A percentile compares a stretch with the other conserved stretches of the same genome.
phyloP scores from a whole-genome alignment of 2,329 filamentous ascomycete genomes.

The Aspergillaceae sp. region DNA sequence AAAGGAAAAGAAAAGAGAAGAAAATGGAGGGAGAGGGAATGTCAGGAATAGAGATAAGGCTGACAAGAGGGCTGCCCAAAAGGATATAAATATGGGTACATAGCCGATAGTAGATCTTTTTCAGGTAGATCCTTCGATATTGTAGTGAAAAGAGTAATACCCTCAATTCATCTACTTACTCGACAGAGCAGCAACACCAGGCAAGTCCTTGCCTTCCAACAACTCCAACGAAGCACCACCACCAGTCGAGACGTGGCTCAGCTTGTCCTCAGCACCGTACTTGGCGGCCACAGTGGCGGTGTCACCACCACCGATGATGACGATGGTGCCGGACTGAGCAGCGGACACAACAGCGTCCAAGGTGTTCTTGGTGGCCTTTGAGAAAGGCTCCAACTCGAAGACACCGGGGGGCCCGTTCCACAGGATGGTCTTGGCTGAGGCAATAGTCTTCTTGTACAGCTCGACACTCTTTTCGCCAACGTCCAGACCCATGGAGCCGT shows the following conservation, averaged over 20 bases:
- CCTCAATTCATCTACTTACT: conserved; percentile 46
- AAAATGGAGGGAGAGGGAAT: too few species aligned
- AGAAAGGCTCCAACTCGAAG: conserved; percentile 94
- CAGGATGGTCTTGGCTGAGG: conserved; percentile 86
- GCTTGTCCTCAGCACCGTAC: conserved; percentile 90
- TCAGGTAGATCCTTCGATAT: too few species aligned
- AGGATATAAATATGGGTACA: too few species aligned
- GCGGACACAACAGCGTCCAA: conserved; percentile 81
- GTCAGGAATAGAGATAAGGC: too few species aligned
- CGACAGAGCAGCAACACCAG: conserved; percentile 86
- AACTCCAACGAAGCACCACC: conserved; percentile 93
- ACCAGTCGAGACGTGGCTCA: conserved; percentile 96
- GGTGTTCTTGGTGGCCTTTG: conserved; percentile 81
- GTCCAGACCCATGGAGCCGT: conserved; percentile 97
- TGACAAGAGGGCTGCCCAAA: too few species aligned
- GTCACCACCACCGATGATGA: conserved; percentile 97
- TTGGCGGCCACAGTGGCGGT: conserved; percentile 97
- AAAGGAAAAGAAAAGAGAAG: too few species aligned
- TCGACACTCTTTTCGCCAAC: conserved; percentile 81
- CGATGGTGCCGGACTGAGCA: conserved; percentile 76
- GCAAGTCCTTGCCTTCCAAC: conserved; percentile 94
- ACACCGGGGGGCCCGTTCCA: conserved; percentile 98
- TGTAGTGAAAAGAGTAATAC: background rate
- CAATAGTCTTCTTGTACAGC: conserved; percentile 80
- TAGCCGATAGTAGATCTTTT: background rate